phyloP scores from a whole-genome alignment of 2,329 filamentous ascomycete genomes.

The Pseudogymnoascus sp. region DNA sequence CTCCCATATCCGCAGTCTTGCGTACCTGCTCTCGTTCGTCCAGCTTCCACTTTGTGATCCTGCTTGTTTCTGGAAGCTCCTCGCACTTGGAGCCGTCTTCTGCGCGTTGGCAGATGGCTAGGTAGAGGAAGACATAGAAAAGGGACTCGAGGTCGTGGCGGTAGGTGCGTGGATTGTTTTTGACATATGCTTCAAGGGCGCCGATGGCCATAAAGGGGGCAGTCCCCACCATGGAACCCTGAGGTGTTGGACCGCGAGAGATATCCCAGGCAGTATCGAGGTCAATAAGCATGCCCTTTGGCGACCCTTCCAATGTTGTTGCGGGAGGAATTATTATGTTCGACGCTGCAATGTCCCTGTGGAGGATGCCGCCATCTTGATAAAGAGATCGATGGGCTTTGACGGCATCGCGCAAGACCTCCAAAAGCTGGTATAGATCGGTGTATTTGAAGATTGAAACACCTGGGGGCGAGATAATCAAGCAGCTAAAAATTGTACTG shows the following conservation, averaged over 20 bases:
- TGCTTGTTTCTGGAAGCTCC: slow-evolving; percentile 17
- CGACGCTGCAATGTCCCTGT: slow-evolving; percentile 21
- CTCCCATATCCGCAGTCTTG: neutral
- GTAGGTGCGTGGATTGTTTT: slow-evolving; percentile 19
- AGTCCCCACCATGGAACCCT: neutral
- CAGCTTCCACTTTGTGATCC: slow-evolving; percentile 21
- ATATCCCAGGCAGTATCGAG: slow-evolving; percentile 21
- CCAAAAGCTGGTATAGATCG: slow-evolving; percentile 19
- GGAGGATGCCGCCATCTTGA: slow-evolving; percentile 20
- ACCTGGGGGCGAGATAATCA: slow-evolving; percentile 23
- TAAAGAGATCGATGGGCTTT: slow-evolving; percentile 22
- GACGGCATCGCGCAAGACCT: slow-evolving; percentile 22
- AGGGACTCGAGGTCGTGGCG: slow-evolving; percentile 24
- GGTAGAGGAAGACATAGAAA: slow-evolving; percentile 23
- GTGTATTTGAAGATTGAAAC: slow-evolving; percentile 21
- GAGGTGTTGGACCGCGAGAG: slow-evolving; percentile 11
- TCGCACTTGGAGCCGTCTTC: slow-evolving; percentile 3
- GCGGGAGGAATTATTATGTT: slow-evolving; percentile 17
- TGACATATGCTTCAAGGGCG: neutral
- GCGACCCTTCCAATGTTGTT: neutral
- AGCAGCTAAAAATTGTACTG: slow-evolving; percentile 17
- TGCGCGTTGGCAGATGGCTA: slow-evolving; percentile 18
- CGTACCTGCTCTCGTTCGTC: slow-evolving; percentile 6
- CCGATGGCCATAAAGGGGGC: neutral
- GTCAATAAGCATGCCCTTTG: slow-evolving; percentile 22